These are phyloP conservation scores for Nakazawaea pomicola DNA, from an alignment of 805 yeast species.

Conservation along the genomic window DNA sequence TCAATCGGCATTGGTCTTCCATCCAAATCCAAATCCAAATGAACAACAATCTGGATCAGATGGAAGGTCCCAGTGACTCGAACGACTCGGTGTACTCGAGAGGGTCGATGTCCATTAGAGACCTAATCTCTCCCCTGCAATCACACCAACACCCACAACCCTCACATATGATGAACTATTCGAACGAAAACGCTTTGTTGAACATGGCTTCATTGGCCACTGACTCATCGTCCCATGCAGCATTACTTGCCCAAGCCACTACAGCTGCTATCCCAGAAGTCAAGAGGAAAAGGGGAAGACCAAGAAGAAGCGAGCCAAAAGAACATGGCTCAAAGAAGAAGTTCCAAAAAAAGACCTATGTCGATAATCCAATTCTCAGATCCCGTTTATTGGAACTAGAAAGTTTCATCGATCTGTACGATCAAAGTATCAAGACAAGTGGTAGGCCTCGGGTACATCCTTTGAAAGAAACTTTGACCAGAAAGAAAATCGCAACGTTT, in stretches of 20 bases:
- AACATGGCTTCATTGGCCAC: too few species aligned
- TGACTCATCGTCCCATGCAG: too few species aligned
- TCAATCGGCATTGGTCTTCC: too few species aligned
- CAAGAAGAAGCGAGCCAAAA: neutral
- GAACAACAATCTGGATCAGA: too few species aligned
- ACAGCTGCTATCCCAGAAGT: neutral
- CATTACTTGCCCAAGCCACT: too few species aligned
- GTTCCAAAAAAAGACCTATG: constrained; percentile 1
- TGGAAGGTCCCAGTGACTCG: too few species aligned
- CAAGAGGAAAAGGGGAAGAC: constrained; percentile 6
- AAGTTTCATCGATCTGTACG: constrained; percentile 7
- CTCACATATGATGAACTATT: too few species aligned
- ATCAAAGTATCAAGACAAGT: constrained; percentile 13
- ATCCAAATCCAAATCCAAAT: too few species aligned
- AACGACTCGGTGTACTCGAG: neutral
- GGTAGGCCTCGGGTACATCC: constrained; percentile 13
- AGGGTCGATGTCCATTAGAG: constrained; percentile 2
- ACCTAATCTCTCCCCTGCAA: neutral
- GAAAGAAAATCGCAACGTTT: constrained; percentile 5
- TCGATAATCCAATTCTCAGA: constrained; percentile 21
- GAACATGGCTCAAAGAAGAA: neutral
- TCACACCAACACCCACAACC: neutral
- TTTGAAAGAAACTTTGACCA: constrained; percentile 18
- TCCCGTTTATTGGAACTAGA: constrained; percentile 1
- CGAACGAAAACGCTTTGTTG: too few species aligned